Evolutionary conservation across 192 early-diverging fungal species (phyloP).

Genomic region (Backusella westeae): DNA sequence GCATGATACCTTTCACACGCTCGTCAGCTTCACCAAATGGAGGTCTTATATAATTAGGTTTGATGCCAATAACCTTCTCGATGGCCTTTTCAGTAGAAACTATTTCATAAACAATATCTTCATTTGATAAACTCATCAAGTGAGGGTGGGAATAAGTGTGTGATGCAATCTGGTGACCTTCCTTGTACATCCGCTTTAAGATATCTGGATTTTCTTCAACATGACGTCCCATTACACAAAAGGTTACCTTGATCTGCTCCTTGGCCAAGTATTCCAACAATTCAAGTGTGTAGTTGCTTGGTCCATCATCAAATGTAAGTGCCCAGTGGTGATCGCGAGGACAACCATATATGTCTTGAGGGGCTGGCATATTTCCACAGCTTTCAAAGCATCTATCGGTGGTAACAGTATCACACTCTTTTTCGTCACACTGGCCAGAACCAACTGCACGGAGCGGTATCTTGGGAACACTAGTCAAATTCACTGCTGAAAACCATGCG

Average conservation of each 20-base stretch:
- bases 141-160: slow-evolving; percentile 54
- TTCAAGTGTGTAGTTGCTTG: slow-evolving; percentile 45
- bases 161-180: slow-evolving; percentile 62
- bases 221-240: slow-evolving; percentile 63
- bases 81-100: slow-evolving; percentile 48
- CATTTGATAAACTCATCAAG: slow-evolving; percentile 43
- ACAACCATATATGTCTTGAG: slow-evolving; percentile 32
- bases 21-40: slow-evolving; percentile 62
- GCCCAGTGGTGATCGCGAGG: slow-evolving; percentile 30
- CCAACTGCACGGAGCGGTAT: slow-evolving; percentile 25
- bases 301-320: slow-evolving; percentile 60
- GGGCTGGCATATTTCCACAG: slow-evolving; percentile 28
- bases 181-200: slow-evolving; percentile 43
- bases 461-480: neutral
- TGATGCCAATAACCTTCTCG: slow-evolving; percentile 48
- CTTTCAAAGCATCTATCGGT: slow-evolving; percentile 34
- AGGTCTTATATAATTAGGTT: slow-evolving; percentile 58
- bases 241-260: slow-evolving; percentile 62
- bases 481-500: slow-evolving; percentile 5
- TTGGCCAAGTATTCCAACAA: slow-evolving; percentile 54
- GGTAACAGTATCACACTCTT: slow-evolving; percentile 26
- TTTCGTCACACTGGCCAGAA: slow-evolving; percentile 23
- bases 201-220: slow-evolving; percentile 44
- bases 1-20: slow-evolving; percentile 50
- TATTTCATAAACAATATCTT: slow-evolving; percentile 41